Evolutionary conservation across 208 protist genomes (phyloP).

Genomic region (Acanthamoeba healyi): DNA sequence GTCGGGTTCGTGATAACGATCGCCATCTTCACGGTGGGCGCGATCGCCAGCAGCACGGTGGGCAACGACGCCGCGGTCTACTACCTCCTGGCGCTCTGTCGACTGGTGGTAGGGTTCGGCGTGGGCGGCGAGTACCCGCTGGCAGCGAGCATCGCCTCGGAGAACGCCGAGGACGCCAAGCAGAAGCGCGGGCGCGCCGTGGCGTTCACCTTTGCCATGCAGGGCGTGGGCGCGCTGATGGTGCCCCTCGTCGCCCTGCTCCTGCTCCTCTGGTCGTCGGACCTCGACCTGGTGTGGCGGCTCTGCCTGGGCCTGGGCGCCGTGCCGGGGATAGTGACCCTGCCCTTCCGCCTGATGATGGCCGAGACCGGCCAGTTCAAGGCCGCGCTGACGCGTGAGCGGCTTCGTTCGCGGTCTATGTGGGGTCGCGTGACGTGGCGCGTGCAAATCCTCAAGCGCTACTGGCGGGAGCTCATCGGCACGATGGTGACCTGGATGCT

Average conservation of each 20-base stretch:
- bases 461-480: constrained; percentile 75
- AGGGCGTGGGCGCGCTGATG: constrained; percentile 71
- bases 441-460: not conserved
- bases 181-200: constrained; percentile 66
- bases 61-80: not conserved
- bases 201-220: constrained; percentile 77
- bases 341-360: constrained; percentile 75
- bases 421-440: not conserved
- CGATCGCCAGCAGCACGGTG: constrained; percentile 34
- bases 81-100: constrained; percentile 20
- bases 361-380: constrained; percentile 73
- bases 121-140: constrained; percentile 84
- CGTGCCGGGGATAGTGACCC: constrained; percentile 50
- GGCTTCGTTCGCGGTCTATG: not conserved
- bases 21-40: constrained; percentile 46
- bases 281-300: constrained; percentile 78
- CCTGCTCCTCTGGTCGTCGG: not conserved
- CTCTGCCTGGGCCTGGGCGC: constrained; percentile 70
- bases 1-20: constrained; percentile 40
- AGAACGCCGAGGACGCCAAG: constrained; percentile 53
- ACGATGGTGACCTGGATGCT: constrained; percentile 84
- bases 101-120: constrained; percentile 77
- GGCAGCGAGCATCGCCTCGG: constrained; percentile 74
- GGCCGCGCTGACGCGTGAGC: not conserved
- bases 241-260: constrained; percentile 45